Base-by-base conservation (phyloP, 139 green algal species). In the Closterium sp. region DNA sequence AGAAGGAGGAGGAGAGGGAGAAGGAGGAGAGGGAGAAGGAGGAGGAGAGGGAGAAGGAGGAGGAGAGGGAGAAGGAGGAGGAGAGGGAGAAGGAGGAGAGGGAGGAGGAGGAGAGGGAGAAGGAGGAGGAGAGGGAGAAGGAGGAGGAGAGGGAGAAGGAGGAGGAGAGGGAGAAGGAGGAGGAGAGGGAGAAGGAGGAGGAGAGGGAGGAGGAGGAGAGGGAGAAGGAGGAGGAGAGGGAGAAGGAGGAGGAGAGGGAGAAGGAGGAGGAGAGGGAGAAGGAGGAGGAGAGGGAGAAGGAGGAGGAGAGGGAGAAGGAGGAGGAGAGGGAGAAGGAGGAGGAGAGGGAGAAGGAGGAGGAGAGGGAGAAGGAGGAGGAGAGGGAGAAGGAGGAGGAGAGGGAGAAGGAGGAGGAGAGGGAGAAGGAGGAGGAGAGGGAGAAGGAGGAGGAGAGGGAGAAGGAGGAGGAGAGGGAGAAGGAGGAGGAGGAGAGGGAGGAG, bases 281-380 rank as follows among this genome's bases (percentile, higher is more conserved):
- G 19, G 31, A 83, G 31, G 9, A n/a, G n/a, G n/a, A n/a, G n/a
- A n/a, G 66, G 19, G 21, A n/a, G 66, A 21, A n/a, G 21, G 66
- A n/a, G n/a, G n/a, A n/a, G n/a, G n/a, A n/a, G 10, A 12, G 9
- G 9, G 66, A 90, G 8, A 86, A 90, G 10, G 66, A 19, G n/a
- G 31, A 7, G 33, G 30, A 10, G 34, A 91, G 34, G 34, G 89
- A 88, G 34, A 88, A 25, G 33, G 88, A 88, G 88, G 10, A 88
- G 34, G 43, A 91, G 34, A 6, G 88, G 88, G 8, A 91, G 25
- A 35, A 88, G 89, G 43, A 91, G 89, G 84, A 91, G 89, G 33
- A 89, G 28, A 25, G 34, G 88, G 34, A 76, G 33, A 8, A 86
- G 38, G 28, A 10, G 12, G 12, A 10, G 10, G 84, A 91, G 12